Conservation (phyloP, 78 protist species). For the Fonticula alba region DNA sequence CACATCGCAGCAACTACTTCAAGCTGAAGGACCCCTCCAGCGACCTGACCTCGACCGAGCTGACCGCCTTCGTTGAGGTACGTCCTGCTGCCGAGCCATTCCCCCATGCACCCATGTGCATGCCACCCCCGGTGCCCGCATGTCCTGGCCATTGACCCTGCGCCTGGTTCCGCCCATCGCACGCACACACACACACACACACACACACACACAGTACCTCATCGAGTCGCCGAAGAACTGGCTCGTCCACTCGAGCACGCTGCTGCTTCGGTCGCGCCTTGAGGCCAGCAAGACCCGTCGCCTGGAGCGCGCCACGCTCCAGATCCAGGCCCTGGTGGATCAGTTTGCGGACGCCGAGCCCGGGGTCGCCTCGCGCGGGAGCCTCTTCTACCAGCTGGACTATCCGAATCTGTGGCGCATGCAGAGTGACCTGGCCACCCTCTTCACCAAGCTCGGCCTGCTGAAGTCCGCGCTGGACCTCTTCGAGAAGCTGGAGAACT, state of each 20-base stretch:
- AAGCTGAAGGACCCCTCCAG: too few species aligned
- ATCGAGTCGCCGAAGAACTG: conserved; percentile 26
- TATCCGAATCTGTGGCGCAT: background rate
- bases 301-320: conserved; percentile 10
- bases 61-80: too few species aligned
- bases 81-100: too few species aligned
- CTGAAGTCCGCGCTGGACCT: conserved; percentile 40
- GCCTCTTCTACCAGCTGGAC: conserved; percentile 9
- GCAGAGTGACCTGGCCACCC: conserved; percentile 34
- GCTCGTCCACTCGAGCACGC: conserved; percentile 50
- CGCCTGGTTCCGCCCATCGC: too few species aligned
- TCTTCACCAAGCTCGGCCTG: conserved; percentile 33
- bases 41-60: too few species aligned
- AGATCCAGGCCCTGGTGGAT: conserved; percentile 43
- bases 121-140: too few species aligned
- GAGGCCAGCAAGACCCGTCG: conserved; percentile 17
- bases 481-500: conserved; percentile 40
- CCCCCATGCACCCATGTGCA: too few species aligned
- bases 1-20: too few species aligned
- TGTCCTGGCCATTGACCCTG: too few species aligned
- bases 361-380: background rate
- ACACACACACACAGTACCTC: too few species aligned
- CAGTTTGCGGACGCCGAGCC: conserved; percentile 29
- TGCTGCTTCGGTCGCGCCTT: conserved; percentile 35
- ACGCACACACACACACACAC: too few species aligned